Conservation (phyloP, 495 filamentous ascomycete genomes). For the Talaromyces proteolyticus region DNA sequence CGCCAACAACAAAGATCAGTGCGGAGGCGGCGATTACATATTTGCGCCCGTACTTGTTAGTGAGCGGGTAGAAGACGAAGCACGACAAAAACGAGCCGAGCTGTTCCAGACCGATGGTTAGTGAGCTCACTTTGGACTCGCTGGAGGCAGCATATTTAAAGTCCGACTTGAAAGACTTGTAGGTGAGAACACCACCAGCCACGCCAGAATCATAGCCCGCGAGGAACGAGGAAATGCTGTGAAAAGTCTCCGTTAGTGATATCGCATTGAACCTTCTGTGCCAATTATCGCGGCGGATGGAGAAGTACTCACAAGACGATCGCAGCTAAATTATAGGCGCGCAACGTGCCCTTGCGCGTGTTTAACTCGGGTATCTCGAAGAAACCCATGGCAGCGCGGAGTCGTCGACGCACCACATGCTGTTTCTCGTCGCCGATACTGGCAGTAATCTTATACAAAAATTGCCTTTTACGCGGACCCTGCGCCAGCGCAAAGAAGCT, state of each 20-base stretch:
- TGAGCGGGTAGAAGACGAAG: conserved; percentile 32
- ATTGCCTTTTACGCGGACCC: too few relatives aligned
- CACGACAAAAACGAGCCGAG: conserved; percentile 14
- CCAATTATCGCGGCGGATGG: too few relatives aligned
- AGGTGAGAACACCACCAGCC: conserved; percentile 28
- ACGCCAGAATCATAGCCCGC: conserved; percentile 32
- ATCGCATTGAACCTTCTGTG: too few relatives aligned
- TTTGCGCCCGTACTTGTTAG: conserved; percentile 33
- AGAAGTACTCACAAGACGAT: conserved; percentile 16
- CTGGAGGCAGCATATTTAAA: conserved; percentile 20
- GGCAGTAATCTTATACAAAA: too few relatives aligned
- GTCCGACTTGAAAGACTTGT: conserved; percentile 25
- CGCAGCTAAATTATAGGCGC: conserved; percentile 19
- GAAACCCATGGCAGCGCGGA: conserved; percentile 15
- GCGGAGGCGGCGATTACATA: conserved; percentile 35
- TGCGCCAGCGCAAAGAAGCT: too few relatives aligned
- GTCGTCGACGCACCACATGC: too few relatives aligned
- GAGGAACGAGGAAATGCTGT: conserved; percentile 17
- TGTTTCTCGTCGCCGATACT: too few relatives aligned
- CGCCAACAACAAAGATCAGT: conserved; percentile 35
- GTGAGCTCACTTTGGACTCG: conserved; percentile 18
- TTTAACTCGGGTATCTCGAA: conserved; percentile 17
- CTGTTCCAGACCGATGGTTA: neutral
- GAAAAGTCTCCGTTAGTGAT: too few relatives aligned
- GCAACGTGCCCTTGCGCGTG: conserved; percentile 15